These are phyloP conservation scores for Russula brevipes DNA, from an alignment of 768 basidiomycete species.

Conservation along the genomic window DNA sequence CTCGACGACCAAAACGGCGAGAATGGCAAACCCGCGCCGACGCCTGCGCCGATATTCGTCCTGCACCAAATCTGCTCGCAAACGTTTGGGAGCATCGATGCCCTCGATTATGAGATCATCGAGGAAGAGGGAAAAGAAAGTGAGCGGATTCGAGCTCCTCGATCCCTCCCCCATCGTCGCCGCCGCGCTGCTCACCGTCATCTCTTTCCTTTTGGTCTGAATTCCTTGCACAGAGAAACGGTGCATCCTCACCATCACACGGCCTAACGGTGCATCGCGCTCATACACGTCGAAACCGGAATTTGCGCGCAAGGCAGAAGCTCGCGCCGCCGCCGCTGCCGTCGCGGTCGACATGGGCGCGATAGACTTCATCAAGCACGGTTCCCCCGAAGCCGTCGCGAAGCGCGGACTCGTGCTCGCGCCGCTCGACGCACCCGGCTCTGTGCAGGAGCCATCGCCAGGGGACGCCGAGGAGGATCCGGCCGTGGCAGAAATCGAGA, in stretches of 20 bases:
- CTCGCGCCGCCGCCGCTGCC: conserved; percentile 47
- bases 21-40: background rate
- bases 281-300: conserved; percentile 49
- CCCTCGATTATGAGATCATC: conserved; percentile 25
- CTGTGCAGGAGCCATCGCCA: conserved; percentile 13
- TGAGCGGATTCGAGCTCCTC: background rate
- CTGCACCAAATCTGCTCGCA: conserved; percentile 30
- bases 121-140: conserved; percentile 23
- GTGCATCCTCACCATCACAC: conserved; percentile 57
- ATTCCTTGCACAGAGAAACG: conserved; percentile 42
- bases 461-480: conserved; percentile 19
- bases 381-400: conserved; percentile 38
- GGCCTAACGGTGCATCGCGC: conserved; percentile 46
- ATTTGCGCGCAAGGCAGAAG: conserved; percentile 46
- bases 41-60: conserved; percentile 17
- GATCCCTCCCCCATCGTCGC: background rate
- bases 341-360: conserved; percentile 57
- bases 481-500: conserved; percentile 43
- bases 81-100: conserved; percentile 27
- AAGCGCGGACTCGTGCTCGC: conserved; percentile 35
- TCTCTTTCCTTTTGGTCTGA: background rate
- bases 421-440: conserved; percentile 28
- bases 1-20: conserved; percentile 1
- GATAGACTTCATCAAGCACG: conserved; percentile 50
- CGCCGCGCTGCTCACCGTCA: background rate